A percentile compares a stretch with the other conserved stretches of the same genome.
Evolutionary conservation across 2,329 filamentous ascomycete species (phyloP).

Genomic region (Monilinia fructigena): DNA sequence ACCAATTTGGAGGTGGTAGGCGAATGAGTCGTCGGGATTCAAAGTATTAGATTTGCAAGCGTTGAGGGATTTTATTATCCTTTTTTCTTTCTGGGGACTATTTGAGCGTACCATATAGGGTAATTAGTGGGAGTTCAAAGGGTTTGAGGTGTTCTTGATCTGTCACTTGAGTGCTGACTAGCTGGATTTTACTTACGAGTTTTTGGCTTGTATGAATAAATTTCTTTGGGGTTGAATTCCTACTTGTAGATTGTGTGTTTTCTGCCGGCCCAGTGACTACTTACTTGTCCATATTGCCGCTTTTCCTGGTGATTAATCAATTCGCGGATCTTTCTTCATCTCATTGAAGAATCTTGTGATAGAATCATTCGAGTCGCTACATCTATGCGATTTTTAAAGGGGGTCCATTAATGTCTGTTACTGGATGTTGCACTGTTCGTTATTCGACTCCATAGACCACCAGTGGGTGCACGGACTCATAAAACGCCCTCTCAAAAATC

Average conservation of each 20-base stretch:
- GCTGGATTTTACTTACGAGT: constrained; percentile 15
- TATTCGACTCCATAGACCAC: too few relatives aligned
- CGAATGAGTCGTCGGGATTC: constrained; percentile 24
- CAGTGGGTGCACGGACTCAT: too few relatives aligned
- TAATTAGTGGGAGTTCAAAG: constrained; percentile 11
- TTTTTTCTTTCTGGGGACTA: constrained; percentile 13
- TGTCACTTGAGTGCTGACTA: constrained; percentile 10
- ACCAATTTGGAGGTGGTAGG: constrained; percentile 30
- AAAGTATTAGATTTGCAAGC: constrained; percentile 2
- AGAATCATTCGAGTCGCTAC: too few relatives aligned
- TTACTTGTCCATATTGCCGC: not conserved
- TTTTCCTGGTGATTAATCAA: too few relatives aligned
- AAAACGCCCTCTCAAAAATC: too few relatives aligned
- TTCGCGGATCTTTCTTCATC: too few relatives aligned
- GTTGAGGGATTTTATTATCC: constrained; percentile 2
- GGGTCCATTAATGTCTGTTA: too few relatives aligned
- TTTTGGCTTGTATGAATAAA: constrained; percentile 22
- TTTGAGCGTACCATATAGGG: constrained; percentile 22
- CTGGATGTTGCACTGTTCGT: too few relatives aligned
- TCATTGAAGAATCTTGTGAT: too few relatives aligned
- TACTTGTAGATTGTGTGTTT: not conserved
- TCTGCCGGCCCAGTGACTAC: not conserved
- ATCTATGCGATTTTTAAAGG: too few relatives aligned
- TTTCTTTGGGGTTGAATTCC: not conserved
- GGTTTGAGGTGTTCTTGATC: constrained; percentile 13